phyloP scores from a whole-genome alignment of 768 basidiomycete genomes.

The Suillus plorans region DNA sequence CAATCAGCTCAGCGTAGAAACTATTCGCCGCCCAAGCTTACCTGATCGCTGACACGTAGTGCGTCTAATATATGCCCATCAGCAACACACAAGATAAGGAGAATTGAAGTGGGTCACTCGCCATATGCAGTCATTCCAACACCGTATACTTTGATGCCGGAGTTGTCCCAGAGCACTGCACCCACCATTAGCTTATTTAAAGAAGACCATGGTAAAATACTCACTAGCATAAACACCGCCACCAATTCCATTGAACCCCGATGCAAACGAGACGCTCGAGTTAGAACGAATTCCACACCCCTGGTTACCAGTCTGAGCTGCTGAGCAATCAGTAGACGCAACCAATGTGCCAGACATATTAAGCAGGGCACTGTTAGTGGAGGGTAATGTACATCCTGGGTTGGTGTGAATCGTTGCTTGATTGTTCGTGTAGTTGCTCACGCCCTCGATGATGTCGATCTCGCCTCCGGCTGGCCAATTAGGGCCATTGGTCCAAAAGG shows the following conservation, averaged over 20 bases:
- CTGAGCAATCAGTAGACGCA: conserved; percentile 71
- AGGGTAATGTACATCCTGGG: conserved; percentile 64
- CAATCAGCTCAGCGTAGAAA: no score
- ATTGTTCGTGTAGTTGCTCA: conserved; percentile 76
- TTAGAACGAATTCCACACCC: conserved; percentile 79
- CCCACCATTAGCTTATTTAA: conserved; percentile 14
- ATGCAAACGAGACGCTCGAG: conserved; percentile 69
- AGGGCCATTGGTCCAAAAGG: conserved; percentile 53
- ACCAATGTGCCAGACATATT: conserved; percentile 65
- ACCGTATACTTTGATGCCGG: conserved; percentile 69
- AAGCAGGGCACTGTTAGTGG: conserved; percentile 44
- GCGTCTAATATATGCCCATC: no score
- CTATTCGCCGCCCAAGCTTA: no score
- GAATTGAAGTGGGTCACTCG: no score
- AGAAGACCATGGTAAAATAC: conserved; percentile 30
- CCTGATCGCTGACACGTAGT: no score
- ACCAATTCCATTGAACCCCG: conserved; percentile 78
- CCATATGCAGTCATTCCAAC: no score
- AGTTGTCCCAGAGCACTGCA: conserved; percentile 72
- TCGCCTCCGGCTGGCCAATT: conserved; percentile 56
- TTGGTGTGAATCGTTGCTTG: conserved; percentile 83
- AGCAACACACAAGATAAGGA: no score
- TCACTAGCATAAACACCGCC: conserved; percentile 91
- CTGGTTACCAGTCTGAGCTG: conserved; percentile 64
- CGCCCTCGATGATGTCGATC: conserved; percentile 85